Conservation (phyloP, 805 yeast genomes). For the Metschnikowia colocasiae region DNA sequence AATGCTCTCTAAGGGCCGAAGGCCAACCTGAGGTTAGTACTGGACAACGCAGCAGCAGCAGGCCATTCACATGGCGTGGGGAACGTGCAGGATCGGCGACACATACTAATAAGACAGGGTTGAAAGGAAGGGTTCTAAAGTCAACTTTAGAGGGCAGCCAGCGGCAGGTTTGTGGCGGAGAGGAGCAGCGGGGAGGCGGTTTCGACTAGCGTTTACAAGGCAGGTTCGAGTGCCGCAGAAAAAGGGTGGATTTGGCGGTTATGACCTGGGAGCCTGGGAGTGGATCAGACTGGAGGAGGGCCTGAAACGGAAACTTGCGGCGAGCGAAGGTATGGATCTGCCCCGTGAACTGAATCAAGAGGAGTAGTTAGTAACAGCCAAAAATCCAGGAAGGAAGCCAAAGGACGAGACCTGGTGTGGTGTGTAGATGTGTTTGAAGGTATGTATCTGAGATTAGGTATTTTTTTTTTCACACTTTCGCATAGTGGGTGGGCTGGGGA, state of each 20-base stretch:
- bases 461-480: conserved; percentile 13
- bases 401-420: neutral
- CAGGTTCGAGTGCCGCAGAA: neutral
- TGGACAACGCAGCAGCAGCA: neutral
- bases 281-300: too few relatives aligned
- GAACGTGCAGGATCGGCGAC: neutral
- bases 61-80: neutral
- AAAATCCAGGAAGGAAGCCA: neutral
- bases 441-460: neutral
- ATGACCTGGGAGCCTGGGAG: too few relatives aligned
- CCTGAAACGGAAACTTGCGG: neutral
- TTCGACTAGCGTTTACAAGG: neutral
- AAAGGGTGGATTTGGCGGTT: too few relatives aligned
- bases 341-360: conserved; percentile 22
- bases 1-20: conserved; percentile 16
- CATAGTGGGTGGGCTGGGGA: conserved; percentile 9
- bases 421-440: neutral
- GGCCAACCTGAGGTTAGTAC: conserved; percentile 2
- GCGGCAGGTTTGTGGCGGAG: too few relatives aligned
- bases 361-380: conserved; percentile 4
- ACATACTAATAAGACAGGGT: conserved; percentile 4
- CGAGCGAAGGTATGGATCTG: neutral
- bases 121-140: conserved; percentile 2
- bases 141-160: neutral
- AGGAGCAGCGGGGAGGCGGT: neutral